Conservation (phyloP, 2,329 filamentous ascomycete genomes). For the Apiospora saccharicola region DNA sequence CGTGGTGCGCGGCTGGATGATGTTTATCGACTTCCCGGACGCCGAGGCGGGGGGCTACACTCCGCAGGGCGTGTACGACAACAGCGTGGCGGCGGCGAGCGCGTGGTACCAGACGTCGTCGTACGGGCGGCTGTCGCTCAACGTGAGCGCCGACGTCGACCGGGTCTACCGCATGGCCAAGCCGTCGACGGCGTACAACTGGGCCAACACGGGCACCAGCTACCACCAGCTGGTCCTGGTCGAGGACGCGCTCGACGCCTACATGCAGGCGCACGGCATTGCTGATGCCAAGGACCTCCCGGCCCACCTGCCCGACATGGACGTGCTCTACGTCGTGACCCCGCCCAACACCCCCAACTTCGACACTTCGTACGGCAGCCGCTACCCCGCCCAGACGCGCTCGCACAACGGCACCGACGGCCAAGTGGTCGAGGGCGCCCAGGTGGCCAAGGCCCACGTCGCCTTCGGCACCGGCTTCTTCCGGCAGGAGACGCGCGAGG, state of each 20-base stretch:
- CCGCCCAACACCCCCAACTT: not conserved
- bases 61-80: not conserved
- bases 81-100: not conserved
- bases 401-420: constrained; percentile 1
- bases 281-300: not conserved
- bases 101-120: not conserved
- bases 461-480: not conserved
- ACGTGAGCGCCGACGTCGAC: not conserved
- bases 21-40: constrained; percentile 11
- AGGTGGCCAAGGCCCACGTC: not conserved
- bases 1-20: not conserved
- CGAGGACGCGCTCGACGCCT: constrained; percentile 38
- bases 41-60: not conserved
- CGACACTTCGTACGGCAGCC: not conserved
- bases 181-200: not conserved
- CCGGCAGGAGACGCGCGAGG: not conserved
- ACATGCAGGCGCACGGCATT: not conserved
- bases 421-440: not conserved
- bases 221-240: constrained; percentile 39
- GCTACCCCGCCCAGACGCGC: not conserved
- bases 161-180: constrained; percentile 2
- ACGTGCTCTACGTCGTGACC: constrained; percentile 3
- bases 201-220: constrained; percentile 32
- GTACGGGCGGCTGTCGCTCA: not conserved
- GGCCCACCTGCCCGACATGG: not conserved